Evolutionary conservation across 2,329 filamentous ascomycete genomes (phyloP).

Genomic region (Cladosporium sp.): DNA sequence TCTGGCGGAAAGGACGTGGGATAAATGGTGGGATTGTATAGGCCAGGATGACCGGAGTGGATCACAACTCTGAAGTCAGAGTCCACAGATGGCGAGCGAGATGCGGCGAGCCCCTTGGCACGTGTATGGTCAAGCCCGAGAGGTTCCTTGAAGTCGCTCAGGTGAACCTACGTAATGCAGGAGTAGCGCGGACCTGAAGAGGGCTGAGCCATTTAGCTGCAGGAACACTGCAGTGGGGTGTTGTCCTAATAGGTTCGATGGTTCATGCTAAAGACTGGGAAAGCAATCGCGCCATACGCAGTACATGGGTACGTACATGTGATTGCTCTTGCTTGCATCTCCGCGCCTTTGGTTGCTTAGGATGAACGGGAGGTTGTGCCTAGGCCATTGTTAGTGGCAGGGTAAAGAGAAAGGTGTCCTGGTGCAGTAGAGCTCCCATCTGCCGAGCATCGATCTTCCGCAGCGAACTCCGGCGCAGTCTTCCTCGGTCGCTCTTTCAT

Average conservation of each 20-base stretch:
- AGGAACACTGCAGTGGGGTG: constrained; percentile 10
- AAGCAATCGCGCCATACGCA: constrained; percentile 11
- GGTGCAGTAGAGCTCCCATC: not conserved
- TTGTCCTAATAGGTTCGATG: constrained; percentile 10
- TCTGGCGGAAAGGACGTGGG: constrained; percentile 3
- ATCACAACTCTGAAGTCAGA: constrained; percentile 8
- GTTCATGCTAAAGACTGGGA: constrained; percentile 1
- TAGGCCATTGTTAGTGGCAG: not conserved
- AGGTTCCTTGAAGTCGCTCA: constrained; percentile 6
- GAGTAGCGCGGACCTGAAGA: not conserved
- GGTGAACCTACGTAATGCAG: constrained; percentile 11
- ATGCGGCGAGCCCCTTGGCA: constrained; percentile 1
- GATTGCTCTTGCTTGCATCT: not conserved
- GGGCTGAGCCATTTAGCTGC: constrained; percentile 10
- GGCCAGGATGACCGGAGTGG: constrained; percentile 1
- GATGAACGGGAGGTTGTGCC: not conserved
- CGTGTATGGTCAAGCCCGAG: constrained; percentile 4
- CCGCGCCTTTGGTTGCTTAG: not conserved
- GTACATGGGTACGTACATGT: constrained; percentile 11
- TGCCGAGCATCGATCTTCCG: constrained; percentile 4
- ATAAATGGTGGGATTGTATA: not conserved
- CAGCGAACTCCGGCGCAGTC: not conserved
- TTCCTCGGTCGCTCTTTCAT: not conserved
- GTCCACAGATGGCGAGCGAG: constrained; percentile 6
- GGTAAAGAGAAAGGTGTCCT: not conserved